A percentile compares a stretch with the other conserved stretches of the same genome.
These are phyloP conservation scores for Alternaria sp. DNA, from an alignment of 2,329 filamentous ascomycete genomes.

Conservation along the genomic window DNA sequence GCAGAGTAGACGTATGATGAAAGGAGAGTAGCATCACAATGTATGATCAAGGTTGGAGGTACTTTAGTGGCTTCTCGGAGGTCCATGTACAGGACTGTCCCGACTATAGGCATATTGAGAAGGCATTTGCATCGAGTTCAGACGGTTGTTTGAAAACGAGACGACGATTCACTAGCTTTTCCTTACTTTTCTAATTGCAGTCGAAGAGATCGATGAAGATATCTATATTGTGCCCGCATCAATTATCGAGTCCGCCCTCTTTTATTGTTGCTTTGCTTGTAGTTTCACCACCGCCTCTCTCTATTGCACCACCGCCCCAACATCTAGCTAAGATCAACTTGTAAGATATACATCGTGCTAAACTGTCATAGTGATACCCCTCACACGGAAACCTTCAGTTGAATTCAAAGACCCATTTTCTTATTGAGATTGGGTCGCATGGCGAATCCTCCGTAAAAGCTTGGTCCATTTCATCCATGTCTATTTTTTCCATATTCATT, in stretches of 20 bases:
- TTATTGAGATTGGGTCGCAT: constrained; percentile 4
- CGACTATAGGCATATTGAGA: neutral
- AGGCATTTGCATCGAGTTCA: neutral
- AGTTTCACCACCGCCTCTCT: neutral
- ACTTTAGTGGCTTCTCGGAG: neutral
- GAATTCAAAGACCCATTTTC: constrained; percentile 8
- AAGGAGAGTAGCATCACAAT: neutral
- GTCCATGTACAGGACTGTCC: neutral
- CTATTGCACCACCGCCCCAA: neutral
- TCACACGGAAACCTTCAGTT: neutral
- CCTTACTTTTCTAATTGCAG: neutral
- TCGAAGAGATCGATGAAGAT: neutral
- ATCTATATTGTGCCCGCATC: neutral
- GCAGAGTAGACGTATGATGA: neutral
- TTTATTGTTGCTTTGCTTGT: neutral
- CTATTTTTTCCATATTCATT: no score
- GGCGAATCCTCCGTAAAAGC: neutral
- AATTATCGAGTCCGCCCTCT: neutral
- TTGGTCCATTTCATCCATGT: neutral
- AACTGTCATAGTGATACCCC: neutral
- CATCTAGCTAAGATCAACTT: neutral
- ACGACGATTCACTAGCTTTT: neutral
- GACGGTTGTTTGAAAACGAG: neutral
- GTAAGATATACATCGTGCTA: neutral
- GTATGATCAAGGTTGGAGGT: neutral